A percentile compares a stretch with the other conserved stretches of the same genome.
Conservation (phyloP, 192 early-diverging fungal genomes). For the Coemansia sp. region DNA sequence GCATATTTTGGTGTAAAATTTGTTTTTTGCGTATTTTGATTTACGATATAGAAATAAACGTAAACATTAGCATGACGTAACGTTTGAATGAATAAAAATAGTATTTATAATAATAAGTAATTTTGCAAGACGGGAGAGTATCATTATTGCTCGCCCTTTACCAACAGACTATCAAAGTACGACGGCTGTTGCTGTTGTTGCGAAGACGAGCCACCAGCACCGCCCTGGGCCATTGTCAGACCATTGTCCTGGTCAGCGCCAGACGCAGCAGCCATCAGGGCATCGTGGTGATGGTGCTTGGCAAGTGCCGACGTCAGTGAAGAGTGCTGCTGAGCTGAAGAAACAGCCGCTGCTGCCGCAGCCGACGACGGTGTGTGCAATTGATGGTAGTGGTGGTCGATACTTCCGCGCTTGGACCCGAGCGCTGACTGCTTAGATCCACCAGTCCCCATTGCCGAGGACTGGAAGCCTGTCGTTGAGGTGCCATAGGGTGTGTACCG, state of each 20-base stretch:
- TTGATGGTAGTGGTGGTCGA: conserved; percentile 49
- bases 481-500: conserved; percentile 43
- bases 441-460: conserved; percentile 6
- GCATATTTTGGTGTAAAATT: conserved; percentile 10
- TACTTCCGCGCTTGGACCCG: conserved; percentile 50
- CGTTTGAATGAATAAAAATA: neutral
- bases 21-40: neutral
- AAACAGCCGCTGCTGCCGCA: conserved; percentile 16
- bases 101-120: conserved; percentile 9
- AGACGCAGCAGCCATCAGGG: conserved; percentile 9
- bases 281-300: conserved; percentile 9
- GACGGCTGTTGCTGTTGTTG: conserved; percentile 39
- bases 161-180: conserved; percentile 50
- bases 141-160: conserved; percentile 45
- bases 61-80: neutral
- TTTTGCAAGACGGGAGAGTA: neutral
- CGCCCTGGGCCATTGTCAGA: conserved; percentile 17
- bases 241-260: conserved; percentile 18
- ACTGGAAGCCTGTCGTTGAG: conserved; percentile 21
- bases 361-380: conserved; percentile 24
- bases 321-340: conserved; percentile 23
- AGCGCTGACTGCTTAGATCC: conserved; percentile 5
- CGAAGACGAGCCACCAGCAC: conserved; percentile 13
- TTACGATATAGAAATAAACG: neutral
- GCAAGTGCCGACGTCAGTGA: conserved; percentile 27